phyloP scores from a whole-genome alignment of 2,329 filamentous ascomycete genomes.

The Emericellopsis cladophorae region DNA sequence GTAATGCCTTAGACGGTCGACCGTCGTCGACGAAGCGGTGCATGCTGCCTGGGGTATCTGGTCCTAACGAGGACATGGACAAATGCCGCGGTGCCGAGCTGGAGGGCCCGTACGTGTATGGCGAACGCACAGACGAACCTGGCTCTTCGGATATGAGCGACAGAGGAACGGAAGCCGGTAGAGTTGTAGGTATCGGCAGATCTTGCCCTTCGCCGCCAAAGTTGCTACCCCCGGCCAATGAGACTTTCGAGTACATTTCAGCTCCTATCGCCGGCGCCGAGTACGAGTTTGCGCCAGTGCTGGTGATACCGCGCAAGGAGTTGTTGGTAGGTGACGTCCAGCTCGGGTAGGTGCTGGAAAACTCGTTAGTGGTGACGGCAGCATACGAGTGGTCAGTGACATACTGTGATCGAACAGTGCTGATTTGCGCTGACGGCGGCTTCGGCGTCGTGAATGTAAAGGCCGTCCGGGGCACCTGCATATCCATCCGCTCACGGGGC shows the following conservation, averaged over 20 bases:
- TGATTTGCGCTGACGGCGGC: slow-evolving; percentile 37
- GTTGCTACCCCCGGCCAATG: slow-evolving; percentile 31
- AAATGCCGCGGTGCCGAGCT: slow-evolving; percentile 37
- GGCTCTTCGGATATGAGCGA: slow-evolving; percentile 36
- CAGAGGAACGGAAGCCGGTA: slow-evolving; percentile 38
- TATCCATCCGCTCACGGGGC: slow-evolving; percentile 31
- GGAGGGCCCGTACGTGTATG: slow-evolving; percentile 41
- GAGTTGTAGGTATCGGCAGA: slow-evolving; percentile 37
- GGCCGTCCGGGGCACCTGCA: slow-evolving; percentile 41
- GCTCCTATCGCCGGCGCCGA: slow-evolving; percentile 32
- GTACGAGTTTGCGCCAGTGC: slow-evolving; percentile 31
- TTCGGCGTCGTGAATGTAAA: slow-evolving; percentile 48
- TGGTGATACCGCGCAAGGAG: slow-evolving; percentile 33
- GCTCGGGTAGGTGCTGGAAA: slow-evolving; percentile 15
- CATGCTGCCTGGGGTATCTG: slow-evolving; percentile 36
- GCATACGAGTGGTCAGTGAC: neutral
- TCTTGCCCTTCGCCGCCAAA: slow-evolving; percentile 41
- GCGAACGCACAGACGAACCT: slow-evolving; percentile 33
- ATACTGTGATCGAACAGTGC: slow-evolving; percentile 44
- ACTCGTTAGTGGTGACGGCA: neutral
- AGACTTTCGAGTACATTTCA: slow-evolving; percentile 40
- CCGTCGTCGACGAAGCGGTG: slow-evolving; percentile 46
- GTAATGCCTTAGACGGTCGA: slow-evolving; percentile 42
- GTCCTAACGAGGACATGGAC: slow-evolving; percentile 23
- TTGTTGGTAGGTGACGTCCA: slow-evolving; percentile 35